Conservation (phyloP, 2,329 filamentous ascomycete species). For the Aspergillus brasiliensis region DNA sequence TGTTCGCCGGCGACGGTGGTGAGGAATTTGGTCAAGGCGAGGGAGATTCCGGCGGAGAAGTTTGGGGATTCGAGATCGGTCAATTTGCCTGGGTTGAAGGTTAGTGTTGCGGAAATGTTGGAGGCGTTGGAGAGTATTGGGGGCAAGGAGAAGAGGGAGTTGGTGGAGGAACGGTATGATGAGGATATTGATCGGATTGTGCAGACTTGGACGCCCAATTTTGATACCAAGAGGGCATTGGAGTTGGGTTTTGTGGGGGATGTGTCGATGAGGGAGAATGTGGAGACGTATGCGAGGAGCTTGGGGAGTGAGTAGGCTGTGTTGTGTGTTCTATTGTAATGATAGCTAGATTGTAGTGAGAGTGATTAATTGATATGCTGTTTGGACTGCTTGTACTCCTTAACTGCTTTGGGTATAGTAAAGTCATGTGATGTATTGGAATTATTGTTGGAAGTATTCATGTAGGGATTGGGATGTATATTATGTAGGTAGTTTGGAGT, state of each 20-base stretch:
- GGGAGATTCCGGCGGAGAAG: conserved; percentile 52
- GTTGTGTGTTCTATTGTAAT: conserved; percentile 20
- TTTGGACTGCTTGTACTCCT: no score
- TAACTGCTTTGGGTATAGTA: no score
- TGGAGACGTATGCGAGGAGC: conserved; percentile 40
- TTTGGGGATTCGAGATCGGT: conserved; percentile 58
- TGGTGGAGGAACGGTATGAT: conserved; percentile 59
- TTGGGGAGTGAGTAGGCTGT: conserved; percentile 21
- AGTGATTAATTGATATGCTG: neutral
- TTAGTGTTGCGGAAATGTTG: conserved; percentile 63
- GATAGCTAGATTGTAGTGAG: neutral
- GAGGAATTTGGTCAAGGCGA: conserved; percentile 56
- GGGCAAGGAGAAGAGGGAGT: conserved; percentile 56
- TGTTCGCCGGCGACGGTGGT: conserved; percentile 58
- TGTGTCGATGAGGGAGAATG: conserved; percentile 44
- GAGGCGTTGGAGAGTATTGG: conserved; percentile 60
- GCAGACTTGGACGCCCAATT: conserved; percentile 61
- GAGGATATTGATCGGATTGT: conserved; percentile 59
- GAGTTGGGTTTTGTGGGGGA: conserved; percentile 50
- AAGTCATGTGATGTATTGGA: no score
- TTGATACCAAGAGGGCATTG: conserved; percentile 58
- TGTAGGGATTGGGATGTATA: neutral
- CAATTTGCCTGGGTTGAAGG: conserved; percentile 58
- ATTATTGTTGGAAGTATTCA: no score
- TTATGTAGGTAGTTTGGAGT: neutral